These are phyloP conservation scores for Asterionellopsis glacialis DNA, from an alignment of 108 stramenopile species.

Conservation along the genomic window DNA sequence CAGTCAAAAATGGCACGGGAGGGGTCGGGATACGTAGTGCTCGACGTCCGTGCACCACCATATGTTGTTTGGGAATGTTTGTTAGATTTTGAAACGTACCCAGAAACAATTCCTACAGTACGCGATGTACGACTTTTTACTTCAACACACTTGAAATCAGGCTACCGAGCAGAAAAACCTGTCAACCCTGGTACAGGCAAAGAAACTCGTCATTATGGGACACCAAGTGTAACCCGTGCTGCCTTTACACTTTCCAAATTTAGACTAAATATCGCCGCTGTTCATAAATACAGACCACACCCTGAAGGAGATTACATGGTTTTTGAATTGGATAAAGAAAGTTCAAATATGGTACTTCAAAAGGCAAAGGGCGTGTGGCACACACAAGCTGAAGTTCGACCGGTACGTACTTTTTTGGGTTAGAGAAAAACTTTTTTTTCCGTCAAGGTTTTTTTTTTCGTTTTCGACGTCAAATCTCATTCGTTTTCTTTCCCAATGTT, in stretches of 20 bases:
- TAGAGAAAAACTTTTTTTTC: background rate
- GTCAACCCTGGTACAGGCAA: constrained; percentile 53
- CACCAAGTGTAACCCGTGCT: constrained; percentile 74
- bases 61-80: constrained; percentile 83
- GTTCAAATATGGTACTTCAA: constrained; percentile 74
- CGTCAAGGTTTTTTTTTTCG: background rate
- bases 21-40: constrained; percentile 79
- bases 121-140: constrained; percentile 77
- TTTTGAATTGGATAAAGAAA: constrained; percentile 77
- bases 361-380: constrained; percentile 89
- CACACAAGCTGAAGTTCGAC: constrained; percentile 66
- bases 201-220: constrained; percentile 66
- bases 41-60: constrained; percentile 75
- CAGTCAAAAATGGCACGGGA: constrained; percentile 84
- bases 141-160: constrained; percentile 58
- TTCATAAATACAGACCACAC: constrained; percentile 81
- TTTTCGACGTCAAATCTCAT: background rate
- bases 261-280: constrained; percentile 81
- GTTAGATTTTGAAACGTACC: constrained; percentile 83
- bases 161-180: constrained; percentile 64
- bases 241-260: constrained; percentile 75
- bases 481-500: background rate
- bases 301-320: constrained; percentile 83
- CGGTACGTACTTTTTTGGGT: constrained; percentile 17
- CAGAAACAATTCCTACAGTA: constrained; percentile 78